These are phyloP conservation scores for Rhododendron ovatum DNA, from an alignment of 148 eudicot genomes.

Conservation along the genomic window DNA sequence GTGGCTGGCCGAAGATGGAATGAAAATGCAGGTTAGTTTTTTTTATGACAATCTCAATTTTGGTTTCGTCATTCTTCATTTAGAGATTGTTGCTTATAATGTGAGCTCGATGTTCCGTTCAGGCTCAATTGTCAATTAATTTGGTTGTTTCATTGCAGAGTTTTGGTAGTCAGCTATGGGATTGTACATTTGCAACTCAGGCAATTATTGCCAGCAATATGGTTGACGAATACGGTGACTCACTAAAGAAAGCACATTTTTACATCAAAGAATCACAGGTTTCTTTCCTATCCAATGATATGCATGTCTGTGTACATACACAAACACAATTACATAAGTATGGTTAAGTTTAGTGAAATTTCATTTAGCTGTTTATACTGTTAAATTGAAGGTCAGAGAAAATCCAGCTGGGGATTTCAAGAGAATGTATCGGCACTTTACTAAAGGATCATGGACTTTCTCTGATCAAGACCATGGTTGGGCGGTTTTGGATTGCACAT, in stretches of 20 bases:
- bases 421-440: conserved; percentile 36
- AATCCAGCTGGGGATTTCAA: conserved; percentile 34
- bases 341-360: too few relatives aligned
- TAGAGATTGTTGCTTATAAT: too few relatives aligned
- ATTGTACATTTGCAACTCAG: conserved; percentile 40
- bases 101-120: not conserved
- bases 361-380: not conserved
- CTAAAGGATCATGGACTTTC: conserved; percentile 51
- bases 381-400: conserved; percentile 24
- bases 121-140: not conserved
- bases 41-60: not conserved
- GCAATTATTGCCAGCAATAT: conserved; percentile 39
- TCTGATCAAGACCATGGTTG: conserved; percentile 49
- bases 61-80: not conserved
- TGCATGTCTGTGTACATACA: not conserved
- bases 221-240: conserved; percentile 50
- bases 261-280: conserved; percentile 48
- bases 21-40: conserved; percentile 36
- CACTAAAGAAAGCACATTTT: conserved; percentile 38
- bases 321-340: too few relatives aligned
- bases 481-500: conserved; percentile 40
- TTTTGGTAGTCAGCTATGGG: conserved; percentile 52
- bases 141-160: conserved; percentile 18
- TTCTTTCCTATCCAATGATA: not conserved
- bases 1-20: conserved; percentile 50